Evolutionary conservation across 1,139 yeast genomes (phyloP).

Genomic region (Pichia sp.): DNA sequence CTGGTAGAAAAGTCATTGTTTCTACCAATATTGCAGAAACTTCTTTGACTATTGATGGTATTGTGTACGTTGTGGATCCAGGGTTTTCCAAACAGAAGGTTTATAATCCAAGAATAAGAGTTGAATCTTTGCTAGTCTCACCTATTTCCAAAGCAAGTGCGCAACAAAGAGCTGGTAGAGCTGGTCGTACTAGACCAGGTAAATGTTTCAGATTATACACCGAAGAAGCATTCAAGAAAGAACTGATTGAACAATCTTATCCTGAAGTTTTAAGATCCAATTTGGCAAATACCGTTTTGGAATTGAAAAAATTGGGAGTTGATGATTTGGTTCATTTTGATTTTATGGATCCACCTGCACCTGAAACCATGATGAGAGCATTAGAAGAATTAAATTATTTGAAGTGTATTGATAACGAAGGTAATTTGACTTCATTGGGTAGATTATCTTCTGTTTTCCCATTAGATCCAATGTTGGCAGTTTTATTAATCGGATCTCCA

Average conservation of each 20-base stretch:
- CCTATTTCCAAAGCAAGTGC: slow-evolving; percentile 97
- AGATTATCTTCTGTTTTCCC: slow-evolving; percentile 90
- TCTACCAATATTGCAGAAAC: slow-evolving; percentile 99
- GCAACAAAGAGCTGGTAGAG: slow-evolving; percentile 99
- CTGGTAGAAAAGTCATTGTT: slow-evolving; percentile 88
- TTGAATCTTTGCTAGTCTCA: slow-evolving; percentile 86
- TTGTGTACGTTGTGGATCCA: slow-evolving; percentile 95
- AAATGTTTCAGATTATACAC: slow-evolving; percentile 94
- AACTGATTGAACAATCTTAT: slow-evolving; percentile 87
- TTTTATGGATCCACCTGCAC: slow-evolving; percentile 99
- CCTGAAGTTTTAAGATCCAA: slow-evolving; percentile 93
- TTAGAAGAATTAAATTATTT: slow-evolving; percentile 89
- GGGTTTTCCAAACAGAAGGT: slow-evolving; percentile 96
- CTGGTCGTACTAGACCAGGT: slow-evolving; percentile 99
- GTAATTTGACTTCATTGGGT: slow-evolving; percentile 83
- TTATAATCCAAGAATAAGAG: slow-evolving; percentile 92
- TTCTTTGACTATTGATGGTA: slow-evolving; percentile 94
- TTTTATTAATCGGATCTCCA: slow-evolving; percentile 81
- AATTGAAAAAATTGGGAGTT: slow-evolving; percentile 85
- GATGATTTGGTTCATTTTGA: slow-evolving; percentile 97
- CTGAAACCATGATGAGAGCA: slow-evolving; percentile 99
- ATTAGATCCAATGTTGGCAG: slow-evolving; percentile 91
- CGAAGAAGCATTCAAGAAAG: slow-evolving; percentile 93
- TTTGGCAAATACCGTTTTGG: slow-evolving; percentile 84
- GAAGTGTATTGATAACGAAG: slow-evolving; percentile 86